Base-by-base conservation (phyloP, 208 protist species). In the Wallacemonas sp. region DNA sequence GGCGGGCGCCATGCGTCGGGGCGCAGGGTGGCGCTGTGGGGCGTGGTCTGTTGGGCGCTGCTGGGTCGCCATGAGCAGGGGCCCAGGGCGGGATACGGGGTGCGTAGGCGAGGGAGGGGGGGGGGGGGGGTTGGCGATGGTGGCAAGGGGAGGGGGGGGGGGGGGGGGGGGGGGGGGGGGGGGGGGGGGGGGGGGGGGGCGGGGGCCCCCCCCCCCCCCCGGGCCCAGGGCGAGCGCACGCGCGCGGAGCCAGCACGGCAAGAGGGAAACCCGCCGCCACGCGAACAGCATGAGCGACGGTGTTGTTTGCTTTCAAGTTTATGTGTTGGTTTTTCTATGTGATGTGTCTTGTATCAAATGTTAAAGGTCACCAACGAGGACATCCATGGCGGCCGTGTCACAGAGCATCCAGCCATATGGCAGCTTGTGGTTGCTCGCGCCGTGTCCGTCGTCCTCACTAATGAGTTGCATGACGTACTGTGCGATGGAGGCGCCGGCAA, bases 401-500 rank as follows among this genome's bases (percentile, higher is more conserved):
- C 56, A 66, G 26, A 59, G 39, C 62, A 63, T 76, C 80, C 66
- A 86, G 53, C 54, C 58, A 62, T 21, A 24, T 22, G 26, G 12
- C 55, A 17, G 41, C 45, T 46, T 44, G 36, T 41, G 9, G 36
- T 41, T 14, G 9, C 36, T 17, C 2, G n/a, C 30, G 44, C 71
- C 64, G 6, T 62, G 22, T n/a, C 34, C 74, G 49, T 33, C 70
- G 47, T 66, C 68, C 70, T 27, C 66, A 71, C 39, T 65, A 15
- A 66, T 55, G 12, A 66, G 22, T 34, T 53, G 33, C 5, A 84
- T 77, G 41, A 88, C 31, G 38, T 82, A 66, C 69, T 84, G 77
- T 41, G 81, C 77, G 17, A 82, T 42, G 27, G 64, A 69, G 54
- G 81, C 77, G 33, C 81, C 81, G 17, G 77, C 77, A 1, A 83